Conservation (phyloP, 768 basidiomycete species). For the Phylloporus rhodoxanthus region DNA sequence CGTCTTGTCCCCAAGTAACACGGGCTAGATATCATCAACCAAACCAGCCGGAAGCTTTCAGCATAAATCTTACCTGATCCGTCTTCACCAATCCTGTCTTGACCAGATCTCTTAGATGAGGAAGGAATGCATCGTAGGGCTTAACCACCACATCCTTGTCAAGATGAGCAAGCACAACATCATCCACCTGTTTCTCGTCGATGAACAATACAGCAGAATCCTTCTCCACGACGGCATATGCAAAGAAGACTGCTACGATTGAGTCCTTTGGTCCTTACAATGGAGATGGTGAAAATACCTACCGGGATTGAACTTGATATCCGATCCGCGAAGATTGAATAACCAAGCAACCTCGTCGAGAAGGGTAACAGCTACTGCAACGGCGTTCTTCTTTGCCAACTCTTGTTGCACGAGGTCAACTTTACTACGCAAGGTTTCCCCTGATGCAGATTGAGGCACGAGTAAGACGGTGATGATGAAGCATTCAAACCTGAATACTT, state of each 20-base stretch:
- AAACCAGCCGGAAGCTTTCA: background rate
- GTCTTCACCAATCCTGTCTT: slow-evolving; percentile 31
- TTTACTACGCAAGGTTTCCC: slow-evolving; percentile 62
- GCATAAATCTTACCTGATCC: slow-evolving; percentile 24
- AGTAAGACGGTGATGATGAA: background rate
- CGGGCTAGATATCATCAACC: slow-evolving; percentile 41
- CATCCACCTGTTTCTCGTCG: slow-evolving; percentile 43
- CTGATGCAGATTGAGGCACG: slow-evolving; percentile 26
- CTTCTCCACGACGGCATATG: slow-evolving; percentile 75
- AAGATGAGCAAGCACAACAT: slow-evolving; percentile 43
- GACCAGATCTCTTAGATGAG: slow-evolving; percentile 51
- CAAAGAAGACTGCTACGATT: slow-evolving; percentile 68
- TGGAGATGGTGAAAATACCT: background rate
- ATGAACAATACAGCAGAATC: slow-evolving; percentile 62
- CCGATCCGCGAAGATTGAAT: slow-evolving; percentile 86
- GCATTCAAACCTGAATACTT: slow-evolving; percentile 58
- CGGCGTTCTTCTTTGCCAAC: slow-evolving; percentile 46
- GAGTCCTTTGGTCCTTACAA: background rate
- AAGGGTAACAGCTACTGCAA: slow-evolving; percentile 75
- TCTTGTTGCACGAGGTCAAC: slow-evolving; percentile 60
- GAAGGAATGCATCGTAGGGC: slow-evolving; percentile 65
- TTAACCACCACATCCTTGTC: slow-evolving; percentile 54
- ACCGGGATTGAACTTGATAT: slow-evolving; percentile 86
- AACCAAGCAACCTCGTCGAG: slow-evolving; percentile 95
- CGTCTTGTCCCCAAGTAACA: slow-evolving; percentile 71